phyloP scores from a whole-genome alignment of 1,284 basidiomycete genomes.

The Trichosporon asahii region DNA sequence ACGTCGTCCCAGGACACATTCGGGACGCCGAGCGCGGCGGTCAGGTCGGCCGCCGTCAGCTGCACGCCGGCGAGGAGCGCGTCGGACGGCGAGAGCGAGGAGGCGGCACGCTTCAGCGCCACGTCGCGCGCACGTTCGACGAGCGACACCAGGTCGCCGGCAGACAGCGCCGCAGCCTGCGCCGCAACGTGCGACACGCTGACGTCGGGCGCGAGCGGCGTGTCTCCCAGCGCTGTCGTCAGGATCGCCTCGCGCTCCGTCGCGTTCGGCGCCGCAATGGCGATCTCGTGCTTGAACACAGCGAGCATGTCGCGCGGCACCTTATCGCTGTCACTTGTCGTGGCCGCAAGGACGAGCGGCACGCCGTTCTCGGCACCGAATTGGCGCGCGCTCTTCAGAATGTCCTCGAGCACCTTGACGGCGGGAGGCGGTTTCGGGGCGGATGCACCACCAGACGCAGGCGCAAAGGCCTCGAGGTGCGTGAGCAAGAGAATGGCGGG shows the following conservation, averaged over 20 bases:
- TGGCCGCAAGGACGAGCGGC: slow-evolving; percentile 68
- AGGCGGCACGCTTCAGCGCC: slow-evolving; percentile 58
- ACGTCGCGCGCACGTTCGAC: slow-evolving; percentile 62
- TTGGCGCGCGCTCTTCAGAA: slow-evolving; percentile 22
- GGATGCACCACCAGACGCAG: slow-evolving; percentile 64
- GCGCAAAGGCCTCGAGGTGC: slow-evolving; percentile 77
- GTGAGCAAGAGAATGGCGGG: slow-evolving; percentile 82
- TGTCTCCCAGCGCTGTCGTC: slow-evolving; percentile 55
- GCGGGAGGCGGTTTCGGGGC: slow-evolving; percentile 32
- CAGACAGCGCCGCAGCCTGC: slow-evolving; percentile 88
- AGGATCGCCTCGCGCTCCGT: slow-evolving; percentile 67
- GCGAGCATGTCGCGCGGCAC: slow-evolving; percentile 66
- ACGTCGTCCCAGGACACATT: slow-evolving; percentile 98
- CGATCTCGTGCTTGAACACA: slow-evolving; percentile 84
- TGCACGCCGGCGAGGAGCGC: slow-evolving; percentile 58
- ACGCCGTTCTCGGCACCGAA: slow-evolving; percentile 53
- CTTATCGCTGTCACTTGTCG: slow-evolving; percentile 65
- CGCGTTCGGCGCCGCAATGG: slow-evolving; percentile 76
- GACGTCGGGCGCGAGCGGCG: slow-evolving; percentile 70
- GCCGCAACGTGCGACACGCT: slow-evolving; percentile 69
- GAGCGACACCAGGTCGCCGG: slow-evolving; percentile 74
- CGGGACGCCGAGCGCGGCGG: slow-evolving; percentile 75
- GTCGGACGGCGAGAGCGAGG: slow-evolving; percentile 18
- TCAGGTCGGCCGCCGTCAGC: slow-evolving; percentile 67
- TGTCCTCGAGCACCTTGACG: slow-evolving; percentile 38